A percentile compares a stretch with the other conserved stretches of the same genome.
Conservation (phyloP, 306 rosid species). For the Calophaca sinica region DNA sequence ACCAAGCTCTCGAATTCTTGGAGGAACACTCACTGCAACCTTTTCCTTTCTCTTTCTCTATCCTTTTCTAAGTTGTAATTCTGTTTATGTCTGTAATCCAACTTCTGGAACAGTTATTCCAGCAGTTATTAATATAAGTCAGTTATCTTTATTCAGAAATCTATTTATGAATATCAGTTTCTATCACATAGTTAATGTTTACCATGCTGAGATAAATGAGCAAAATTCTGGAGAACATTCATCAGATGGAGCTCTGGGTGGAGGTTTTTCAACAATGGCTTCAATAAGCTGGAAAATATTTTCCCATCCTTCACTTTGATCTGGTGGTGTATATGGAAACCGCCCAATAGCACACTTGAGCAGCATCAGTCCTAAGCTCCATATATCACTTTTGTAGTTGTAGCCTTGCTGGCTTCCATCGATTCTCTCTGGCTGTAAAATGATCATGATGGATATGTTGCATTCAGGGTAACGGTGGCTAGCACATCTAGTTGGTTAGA, state of each 20-base stretch:
- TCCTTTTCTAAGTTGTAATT: too few relatives aligned
- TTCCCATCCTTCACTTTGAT: conserved; percentile 72
- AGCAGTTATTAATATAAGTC: too few relatives aligned
- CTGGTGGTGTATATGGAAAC: conserved; percentile 92
- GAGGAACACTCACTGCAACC: too few relatives aligned
- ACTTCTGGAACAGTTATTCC: too few relatives aligned
- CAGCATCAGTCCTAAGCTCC: conserved; percentile 90
- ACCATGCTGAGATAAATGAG: conserved; percentile 92
- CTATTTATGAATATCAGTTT: too few relatives aligned
- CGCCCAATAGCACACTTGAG: conserved; percentile 89
- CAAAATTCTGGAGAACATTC: conserved; percentile 84
- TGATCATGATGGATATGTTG: conserved; percentile 26
- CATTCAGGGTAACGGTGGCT: not conserved
- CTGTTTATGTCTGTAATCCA: too few relatives aligned
- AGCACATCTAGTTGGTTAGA: conserved; percentile 12
- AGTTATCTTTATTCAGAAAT: too few relatives aligned
- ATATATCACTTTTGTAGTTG: conserved; percentile 88
- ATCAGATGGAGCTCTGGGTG: conserved; percentile 82
- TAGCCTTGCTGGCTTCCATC: conserved; percentile 56
- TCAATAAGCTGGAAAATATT: conserved; percentile 87
- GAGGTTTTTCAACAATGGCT: conserved; percentile 74
- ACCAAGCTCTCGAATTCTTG: too few relatives aligned
- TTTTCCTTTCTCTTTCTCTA: too few relatives aligned
- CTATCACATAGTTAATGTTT: conserved; percentile 46
- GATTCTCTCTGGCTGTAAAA: conserved; percentile 93